A percentile compares a stretch with the other conserved stretches of the same genome.
Evolutionary conservation across 352 stramenopile genomes (phyloP).

Genomic region (Globisporangium acanthophoron): DNA sequence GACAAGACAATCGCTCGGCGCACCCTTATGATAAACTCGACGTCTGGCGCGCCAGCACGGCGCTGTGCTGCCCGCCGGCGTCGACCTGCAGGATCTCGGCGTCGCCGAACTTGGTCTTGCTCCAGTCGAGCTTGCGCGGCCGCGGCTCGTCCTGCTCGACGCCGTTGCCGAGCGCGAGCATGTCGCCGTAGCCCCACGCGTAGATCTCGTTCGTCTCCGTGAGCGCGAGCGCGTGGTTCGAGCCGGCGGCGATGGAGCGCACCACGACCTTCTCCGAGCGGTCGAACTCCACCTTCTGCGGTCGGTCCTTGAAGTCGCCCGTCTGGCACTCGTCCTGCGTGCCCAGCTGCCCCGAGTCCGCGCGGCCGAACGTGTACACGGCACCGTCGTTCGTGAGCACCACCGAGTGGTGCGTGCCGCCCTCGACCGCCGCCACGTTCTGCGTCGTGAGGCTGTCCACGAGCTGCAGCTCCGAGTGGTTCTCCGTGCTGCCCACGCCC

Average conservation of each 20-base stretch:
- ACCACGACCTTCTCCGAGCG: constrained; percentile 18
- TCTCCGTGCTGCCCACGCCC: constrained; percentile 86
- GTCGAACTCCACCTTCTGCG: constrained; percentile 60
- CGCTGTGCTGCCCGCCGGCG: constrained; percentile 86
- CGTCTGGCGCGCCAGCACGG: constrained; percentile 40
- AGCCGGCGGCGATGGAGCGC: constrained; percentile 57
- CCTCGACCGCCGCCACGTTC: constrained; percentile 78
- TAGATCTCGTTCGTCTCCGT: constrained; percentile 74
- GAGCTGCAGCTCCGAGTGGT: constrained; percentile 59
- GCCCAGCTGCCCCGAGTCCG: constrained; percentile 93
- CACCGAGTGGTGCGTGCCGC: constrained; percentile 90
- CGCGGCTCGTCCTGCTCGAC: constrained; percentile 74
- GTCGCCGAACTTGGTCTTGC: constrained; percentile 60
- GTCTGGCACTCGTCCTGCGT: constrained; percentile 63
- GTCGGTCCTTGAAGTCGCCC: constrained; percentile 76
- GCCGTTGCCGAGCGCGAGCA: constrained; percentile 86
- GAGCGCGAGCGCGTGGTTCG: constrained; percentile 85
- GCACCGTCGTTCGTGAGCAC: constrained; percentile 85
- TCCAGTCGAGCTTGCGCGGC: constrained; percentile 59
- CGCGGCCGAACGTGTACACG: constrained; percentile 91
- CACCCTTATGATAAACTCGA: not conserved
- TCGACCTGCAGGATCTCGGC: constrained; percentile 70
- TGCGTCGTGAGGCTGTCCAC: constrained; percentile 63
- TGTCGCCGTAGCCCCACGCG: constrained; percentile 92
- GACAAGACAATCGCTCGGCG: too few relatives aligned